Evolutionary conservation across 768 basidiomycete genomes (phyloP).

Genomic region (Omphalotus guepiniiformis): DNA sequence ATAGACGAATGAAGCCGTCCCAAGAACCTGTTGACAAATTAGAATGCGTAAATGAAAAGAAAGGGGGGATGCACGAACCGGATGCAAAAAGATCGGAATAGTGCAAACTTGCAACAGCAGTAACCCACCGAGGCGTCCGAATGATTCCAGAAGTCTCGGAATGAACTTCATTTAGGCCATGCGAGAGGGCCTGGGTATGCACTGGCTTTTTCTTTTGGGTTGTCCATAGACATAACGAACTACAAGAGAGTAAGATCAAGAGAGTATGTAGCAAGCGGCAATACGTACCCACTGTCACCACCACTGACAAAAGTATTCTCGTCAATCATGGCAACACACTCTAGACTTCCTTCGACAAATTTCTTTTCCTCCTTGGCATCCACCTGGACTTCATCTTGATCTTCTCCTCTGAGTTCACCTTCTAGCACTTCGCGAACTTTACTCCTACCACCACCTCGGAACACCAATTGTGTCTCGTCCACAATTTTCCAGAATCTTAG

Average conservation of each 20-base stretch:
- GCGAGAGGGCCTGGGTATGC: constrained; percentile 81
- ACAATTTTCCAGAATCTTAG: constrained; percentile 94
- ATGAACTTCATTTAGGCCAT: constrained; percentile 71
- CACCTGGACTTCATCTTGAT: constrained; percentile 30
- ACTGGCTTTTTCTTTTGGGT: constrained; percentile 94
- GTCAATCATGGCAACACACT: constrained; percentile 93
- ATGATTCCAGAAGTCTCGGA: constrained; percentile 75
- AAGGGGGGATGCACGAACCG: constrained; percentile 42
- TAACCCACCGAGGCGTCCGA: constrained; percentile 87
- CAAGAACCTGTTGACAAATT: constrained; percentile 67
- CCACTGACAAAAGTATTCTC: constrained; percentile 90
- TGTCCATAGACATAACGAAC: constrained; percentile 90
- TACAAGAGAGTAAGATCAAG: constrained; percentile 22
- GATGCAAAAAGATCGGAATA: constrained; percentile 92
- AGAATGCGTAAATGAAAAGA: not conserved
- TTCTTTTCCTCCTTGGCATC: constrained; percentile 33
- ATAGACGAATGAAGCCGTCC: constrained; percentile 86
- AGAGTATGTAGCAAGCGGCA: not conserved
- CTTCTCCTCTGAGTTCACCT: constrained; percentile 61
- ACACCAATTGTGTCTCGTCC: constrained; percentile 93
- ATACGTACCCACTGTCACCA: constrained; percentile 89
- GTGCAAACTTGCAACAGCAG: constrained; percentile 71
- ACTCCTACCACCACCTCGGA: constrained; percentile 82
- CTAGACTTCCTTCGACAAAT: constrained; percentile 88
- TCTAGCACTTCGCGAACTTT: constrained; percentile 73